Percentiles rank a stretch among this genome's conserved stretches.
Conservation (phyloP, 164 flowering plant species). For the Pachysandra terminalis region DNA sequence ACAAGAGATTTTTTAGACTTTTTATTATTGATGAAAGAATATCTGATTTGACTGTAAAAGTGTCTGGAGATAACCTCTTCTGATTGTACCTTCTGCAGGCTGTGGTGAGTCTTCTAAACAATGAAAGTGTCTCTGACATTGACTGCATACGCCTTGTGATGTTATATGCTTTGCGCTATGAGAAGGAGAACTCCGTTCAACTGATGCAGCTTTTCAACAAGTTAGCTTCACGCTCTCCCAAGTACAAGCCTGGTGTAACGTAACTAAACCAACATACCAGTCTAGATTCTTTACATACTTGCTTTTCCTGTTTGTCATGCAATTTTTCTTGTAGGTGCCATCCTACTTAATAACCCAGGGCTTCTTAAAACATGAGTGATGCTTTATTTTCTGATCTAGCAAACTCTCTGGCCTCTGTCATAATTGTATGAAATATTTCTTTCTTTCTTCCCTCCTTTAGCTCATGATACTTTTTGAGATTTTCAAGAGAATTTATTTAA, state of each 20-base stretch:
- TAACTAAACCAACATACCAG: constrained; percentile 18
- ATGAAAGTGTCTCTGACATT: constrained; percentile 81
- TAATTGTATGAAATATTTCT: not conserved
- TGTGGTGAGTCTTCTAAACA: constrained; percentile 67
- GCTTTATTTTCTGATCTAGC: constrained; percentile 1
- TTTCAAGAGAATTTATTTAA: too few species aligned
- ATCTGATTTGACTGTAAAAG: not conserved
- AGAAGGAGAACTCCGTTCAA: constrained; percentile 97
- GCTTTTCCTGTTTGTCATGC: not conserved
- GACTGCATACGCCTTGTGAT: constrained; percentile 87
- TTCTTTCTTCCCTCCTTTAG: not conserved
- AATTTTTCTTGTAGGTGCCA: constrained; percentile 2
- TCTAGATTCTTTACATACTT: constrained; percentile 10
- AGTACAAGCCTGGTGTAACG: constrained; percentile 95
- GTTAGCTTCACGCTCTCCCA: constrained; percentile 78
- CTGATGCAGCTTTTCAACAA: constrained; percentile 97
- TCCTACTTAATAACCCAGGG: not conserved
- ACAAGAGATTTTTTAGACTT: too few species aligned
- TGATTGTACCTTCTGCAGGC: constrained; percentile 47
- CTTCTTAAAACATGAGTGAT: not conserved
- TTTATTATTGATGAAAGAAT: too few species aligned
- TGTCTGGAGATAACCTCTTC: not conserved
- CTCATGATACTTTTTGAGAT: not conserved
- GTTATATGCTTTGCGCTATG: constrained; percentile 96
- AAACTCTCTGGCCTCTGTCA: too few species aligned